These are phyloP conservation scores for Sodiomyces alkalinus DNA, from an alignment of 2,329 filamentous ascomycete species.

Conservation along the genomic window DNA sequence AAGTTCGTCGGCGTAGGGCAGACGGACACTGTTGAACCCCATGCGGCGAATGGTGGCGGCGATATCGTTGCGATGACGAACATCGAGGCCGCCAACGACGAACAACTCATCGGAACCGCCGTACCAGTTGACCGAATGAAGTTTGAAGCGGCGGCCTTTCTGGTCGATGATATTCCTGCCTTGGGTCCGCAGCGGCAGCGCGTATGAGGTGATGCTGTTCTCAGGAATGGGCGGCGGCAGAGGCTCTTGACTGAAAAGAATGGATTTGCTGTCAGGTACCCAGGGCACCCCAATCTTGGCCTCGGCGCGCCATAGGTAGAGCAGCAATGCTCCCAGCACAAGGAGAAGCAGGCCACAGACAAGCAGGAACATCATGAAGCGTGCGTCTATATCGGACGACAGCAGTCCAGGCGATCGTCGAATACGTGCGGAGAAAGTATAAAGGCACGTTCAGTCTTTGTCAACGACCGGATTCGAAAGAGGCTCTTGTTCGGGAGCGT, in stretches of 20 bases:
- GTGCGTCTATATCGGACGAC: too few species aligned
- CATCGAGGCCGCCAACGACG: constrained; percentile 47
- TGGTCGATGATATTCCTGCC: constrained; percentile 48
- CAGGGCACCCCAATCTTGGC: constrained; percentile 27
- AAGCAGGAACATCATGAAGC: constrained; percentile 22
- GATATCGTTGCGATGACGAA: constrained; percentile 45
- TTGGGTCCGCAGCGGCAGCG: constrained; percentile 40
- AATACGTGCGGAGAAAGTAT: too few species aligned
- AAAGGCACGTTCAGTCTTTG: too few species aligned
- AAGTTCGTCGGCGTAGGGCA: constrained; percentile 56
- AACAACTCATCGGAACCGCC: constrained; percentile 53
- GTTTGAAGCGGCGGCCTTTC: constrained; percentile 39
- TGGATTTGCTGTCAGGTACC: constrained; percentile 30
- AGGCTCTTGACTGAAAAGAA: constrained; percentile 31
- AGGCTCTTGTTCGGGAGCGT: too few species aligned
- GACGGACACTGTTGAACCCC: constrained; percentile 55
- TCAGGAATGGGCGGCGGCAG: constrained; percentile 27
- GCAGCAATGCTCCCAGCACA: constrained; percentile 19
- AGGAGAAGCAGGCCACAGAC: constrained; percentile 19
- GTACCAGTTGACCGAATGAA: constrained; percentile 56
- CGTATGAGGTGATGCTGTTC: constrained; percentile 29
- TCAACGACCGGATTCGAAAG: too few species aligned
- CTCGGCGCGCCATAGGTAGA: constrained; percentile 30
- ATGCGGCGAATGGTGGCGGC: constrained; percentile 42
- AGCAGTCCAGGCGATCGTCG: too few species aligned